Evolutionary conservation across 116 monocot genomes (phyloP), one percentile per base, ranked within the genome.

Genomic region (Phalaenopsis hybrid): DNA sequence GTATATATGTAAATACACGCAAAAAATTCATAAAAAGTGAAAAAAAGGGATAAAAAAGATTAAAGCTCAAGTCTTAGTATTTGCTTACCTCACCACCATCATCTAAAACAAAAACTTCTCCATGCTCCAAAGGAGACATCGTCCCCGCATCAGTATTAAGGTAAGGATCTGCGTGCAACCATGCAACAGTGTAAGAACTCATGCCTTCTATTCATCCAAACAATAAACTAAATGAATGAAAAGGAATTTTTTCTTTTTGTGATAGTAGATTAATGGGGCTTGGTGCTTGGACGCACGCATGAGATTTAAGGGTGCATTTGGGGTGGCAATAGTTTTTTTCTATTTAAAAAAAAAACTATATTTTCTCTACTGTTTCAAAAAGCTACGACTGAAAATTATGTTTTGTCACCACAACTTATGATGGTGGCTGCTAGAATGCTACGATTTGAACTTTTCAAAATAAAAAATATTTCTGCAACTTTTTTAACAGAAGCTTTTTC

Each of bases 131-230:
- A 18, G 88, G 86, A 23, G 89, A 86, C 89, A 89, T 86, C 4
- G 89, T 89, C 68, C 89, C 89, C 1, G 86, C 89, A 86, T 89
- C 89, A 50, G 81, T 83, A 57, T 89, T 89, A 7, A 89, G 75
- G 76, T 86, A 94, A 50, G 96, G 96, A 90, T 96, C 96, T 96
- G 91, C 80, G 88, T 16, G 79, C 37, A 75, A 75, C 17, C 23
- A 75, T 31, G 18, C 7, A 44, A 45, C 44, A 75, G 44, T 70
- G 21, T 70, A 70, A 34, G 15, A 31, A 28, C 28, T 34, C 13
- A 31, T 4, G 15, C 10, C 13, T 70, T 31, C 37, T 70, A 11
- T 13, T 70, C 28, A 33, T 37, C 12, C 10, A 37, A 61, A 51
- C 51, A 65, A 65, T 65, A 65, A 65, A 65, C 15, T 70, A 37